Conservation (phyloP, 495 filamentous ascomycete genomes). For the Aspergillus wentii region DNA sequence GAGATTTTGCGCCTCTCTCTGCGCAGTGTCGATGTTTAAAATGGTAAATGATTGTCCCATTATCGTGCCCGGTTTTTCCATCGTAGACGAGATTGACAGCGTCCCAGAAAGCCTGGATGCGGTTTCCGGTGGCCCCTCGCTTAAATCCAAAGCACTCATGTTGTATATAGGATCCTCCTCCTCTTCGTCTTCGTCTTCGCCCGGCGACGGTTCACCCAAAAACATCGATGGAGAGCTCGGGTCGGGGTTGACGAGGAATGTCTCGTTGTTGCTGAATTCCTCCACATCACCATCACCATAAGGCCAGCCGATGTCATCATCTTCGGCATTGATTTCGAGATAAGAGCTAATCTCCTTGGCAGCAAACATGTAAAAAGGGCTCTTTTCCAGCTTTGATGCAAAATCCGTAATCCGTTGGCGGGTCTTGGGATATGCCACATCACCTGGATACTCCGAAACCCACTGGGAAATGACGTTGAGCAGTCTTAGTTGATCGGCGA, state of each 20-base stretch:
- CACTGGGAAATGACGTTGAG: constrained; percentile 83
- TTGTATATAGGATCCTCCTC: constrained; percentile 41
- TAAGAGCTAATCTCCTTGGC: constrained; percentile 74
- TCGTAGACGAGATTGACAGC: constrained; percentile 35
- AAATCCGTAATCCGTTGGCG: constrained; percentile 66
- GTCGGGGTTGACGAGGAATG: constrained; percentile 34
- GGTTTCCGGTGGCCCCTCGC: constrained; percentile 33
- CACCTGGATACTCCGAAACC: constrained; percentile 85
- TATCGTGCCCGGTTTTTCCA: constrained; percentile 34
- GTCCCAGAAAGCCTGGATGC: constrained; percentile 38
- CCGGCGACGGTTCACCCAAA: constrained; percentile 19
- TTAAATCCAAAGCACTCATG: constrained; percentile 39
- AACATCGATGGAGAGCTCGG: constrained; percentile 37
- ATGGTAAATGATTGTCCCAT: constrained; percentile 42
- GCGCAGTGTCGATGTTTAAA: constrained; percentile 63
- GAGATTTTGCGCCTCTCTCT: constrained; percentile 63
- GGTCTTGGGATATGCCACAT: constrained; percentile 81
- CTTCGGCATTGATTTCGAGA: constrained; percentile 59
- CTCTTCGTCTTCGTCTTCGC: constrained; percentile 24
- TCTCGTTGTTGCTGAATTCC: constrained; percentile 28
- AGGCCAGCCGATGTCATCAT: constrained; percentile 79
- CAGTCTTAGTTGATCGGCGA: constrained; percentile 73
- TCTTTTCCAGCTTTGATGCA: constrained; percentile 59
- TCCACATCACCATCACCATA: constrained; percentile 57
- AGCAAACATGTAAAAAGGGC: constrained; percentile 73